Base-by-base conservation (phyloP, 805 yeast genomes). In the Debaryomyces maramus region DNA sequence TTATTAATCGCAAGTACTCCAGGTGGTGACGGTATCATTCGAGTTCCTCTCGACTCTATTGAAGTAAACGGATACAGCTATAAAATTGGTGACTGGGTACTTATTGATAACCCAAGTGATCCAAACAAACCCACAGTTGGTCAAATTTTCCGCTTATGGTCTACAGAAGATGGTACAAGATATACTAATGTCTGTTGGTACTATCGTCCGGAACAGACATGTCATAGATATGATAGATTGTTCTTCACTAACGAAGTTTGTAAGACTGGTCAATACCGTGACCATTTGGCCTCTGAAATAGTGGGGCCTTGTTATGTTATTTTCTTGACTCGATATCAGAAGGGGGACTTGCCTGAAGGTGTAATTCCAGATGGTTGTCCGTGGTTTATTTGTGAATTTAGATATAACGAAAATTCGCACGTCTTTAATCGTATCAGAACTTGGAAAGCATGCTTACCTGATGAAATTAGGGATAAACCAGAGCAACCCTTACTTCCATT, bases 361-460 rank as follows among this genome's bases (percentile, higher is more conserved):
- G 58, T 69, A 24, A 73, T 84, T 36, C 85, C 87, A 15, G 73
- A 73, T 40, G 91, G 88, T 38, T 85, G 88, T 3, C 91, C 93
- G 5, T 77, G 95, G 58, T 93, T 89, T 63, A 83, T 93, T 51
- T 93, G 98, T 68, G 99, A 93, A 63, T 87, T 80, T 61, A 81
- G 99, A 55, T 93, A 90, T 65, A 91, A 91, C 58, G 97, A 91
- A 59, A 75, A 79, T 40, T 96, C 88, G 53, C 87, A 88, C 61
- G 83, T 83, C 20, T 93, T 93, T 73, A 93, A 91, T 65, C 85
- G 91, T 58, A 93, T 93, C 54, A 78, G 98, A 57, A 91, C 99
- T 2, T 93, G 99, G 99, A 91, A 88, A 63, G 97, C 97, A 5
- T 93, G 98, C 70, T 74, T 93, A 50, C 99, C 99, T 0, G 98